A percentile compares a stretch with the other conserved stretches of the same genome.
Evolutionary conservation across 805 yeast species (phyloP).

Genomic region (Yamadazyma kitorensis): DNA sequence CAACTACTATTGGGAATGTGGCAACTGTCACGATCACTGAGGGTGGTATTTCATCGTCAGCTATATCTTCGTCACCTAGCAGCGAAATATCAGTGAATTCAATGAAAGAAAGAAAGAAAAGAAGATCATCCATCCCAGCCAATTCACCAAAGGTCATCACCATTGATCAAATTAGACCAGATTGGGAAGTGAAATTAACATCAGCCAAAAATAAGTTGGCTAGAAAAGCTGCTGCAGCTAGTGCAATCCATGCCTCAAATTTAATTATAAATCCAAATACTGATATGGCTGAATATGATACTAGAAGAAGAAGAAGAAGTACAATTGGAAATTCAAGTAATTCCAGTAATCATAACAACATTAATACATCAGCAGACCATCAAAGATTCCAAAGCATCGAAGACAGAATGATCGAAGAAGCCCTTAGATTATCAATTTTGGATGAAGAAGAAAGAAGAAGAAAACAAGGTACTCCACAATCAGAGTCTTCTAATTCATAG

Average conservation of each 20-base stretch:
- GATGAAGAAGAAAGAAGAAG: constrained; percentile 61
- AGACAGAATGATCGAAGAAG: constrained; percentile 81
- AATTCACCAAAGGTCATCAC: constrained; percentile 69
- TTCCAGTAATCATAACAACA: too few relatives aligned
- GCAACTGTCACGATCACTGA: too few relatives aligned
- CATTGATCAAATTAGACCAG: constrained; percentile 84
- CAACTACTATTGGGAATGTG: neutral
- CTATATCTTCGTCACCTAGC: neutral
- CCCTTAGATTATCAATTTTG: constrained; percentile 67
- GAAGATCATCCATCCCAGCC: constrained; percentile 56
- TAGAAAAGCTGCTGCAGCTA: constrained; percentile 88
- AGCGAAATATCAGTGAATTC: too few relatives aligned
- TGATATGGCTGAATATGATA: constrained; percentile 13
- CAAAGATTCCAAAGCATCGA: constrained; percentile 32
- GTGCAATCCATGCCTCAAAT: constrained; percentile 88
- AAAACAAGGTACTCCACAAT: constrained; percentile 10
- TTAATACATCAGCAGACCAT: too few relatives aligned
- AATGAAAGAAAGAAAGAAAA: constrained; percentile 9
- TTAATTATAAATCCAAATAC: constrained; percentile 45
- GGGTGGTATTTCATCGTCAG: neutral
- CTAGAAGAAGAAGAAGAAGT: constrained; percentile 15
- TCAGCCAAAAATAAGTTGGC: constrained; percentile 77
- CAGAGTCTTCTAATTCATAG: constrained; percentile 6
- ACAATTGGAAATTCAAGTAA: constrained; percentile 2
- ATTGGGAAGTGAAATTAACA: constrained; percentile 77